Evolutionary conservation across 1,284 basidiomycete species (phyloP), one percentile per base, ranked within the genome.

Genomic region (Filobasidium uniguttulatum): DNA sequence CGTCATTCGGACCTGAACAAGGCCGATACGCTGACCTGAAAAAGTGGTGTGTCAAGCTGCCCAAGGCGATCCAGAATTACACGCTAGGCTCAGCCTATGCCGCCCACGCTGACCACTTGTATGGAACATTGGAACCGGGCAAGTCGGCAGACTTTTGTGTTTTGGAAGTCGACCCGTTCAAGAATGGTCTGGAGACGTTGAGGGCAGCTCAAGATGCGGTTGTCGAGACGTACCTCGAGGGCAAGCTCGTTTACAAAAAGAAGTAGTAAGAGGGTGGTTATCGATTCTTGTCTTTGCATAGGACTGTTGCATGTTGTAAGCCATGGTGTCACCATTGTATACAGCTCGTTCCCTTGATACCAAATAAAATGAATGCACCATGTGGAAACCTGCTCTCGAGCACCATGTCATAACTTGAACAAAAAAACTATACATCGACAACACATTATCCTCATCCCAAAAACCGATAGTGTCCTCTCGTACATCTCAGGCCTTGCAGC

Each of bases 91-190:
- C 44, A 7, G 61, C 61, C 3, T 56, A 51, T 37, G 56, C 56
- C n/a, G 49, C 50, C 5, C 44, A 35, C 46, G 22, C 43, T 3
- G 59, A 60, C 7, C 46, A 48, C 23, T 19, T 43, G 17, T 35
- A 40, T 20, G 61, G 61, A 3, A 50, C 45, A n/a, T 48, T 61
- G 17, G 48, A 55, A 48, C 38, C 49, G 3, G 61, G 61, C n/a
- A 58, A 55, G 48, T 33, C 47, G 14, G 61, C 60, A 3, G 61
- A 61, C 49, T 61, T 63, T 44, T 56, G 57, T 31, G 38, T 63
- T 6, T 44, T 63, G 15, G 41, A 29, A 28, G 52, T 60, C 26
- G 59, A 61, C 46, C 61, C 61, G 1, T 63, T 61, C 49, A 22
- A 28, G 23, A 54, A 63, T 29, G 58, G 59, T 1, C 46, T 59